These are phyloP conservation scores for Curvularia eragrostidis DNA, from an alignment of 2,329 filamentous ascomycete genomes.

Conservation along the genomic window DNA sequence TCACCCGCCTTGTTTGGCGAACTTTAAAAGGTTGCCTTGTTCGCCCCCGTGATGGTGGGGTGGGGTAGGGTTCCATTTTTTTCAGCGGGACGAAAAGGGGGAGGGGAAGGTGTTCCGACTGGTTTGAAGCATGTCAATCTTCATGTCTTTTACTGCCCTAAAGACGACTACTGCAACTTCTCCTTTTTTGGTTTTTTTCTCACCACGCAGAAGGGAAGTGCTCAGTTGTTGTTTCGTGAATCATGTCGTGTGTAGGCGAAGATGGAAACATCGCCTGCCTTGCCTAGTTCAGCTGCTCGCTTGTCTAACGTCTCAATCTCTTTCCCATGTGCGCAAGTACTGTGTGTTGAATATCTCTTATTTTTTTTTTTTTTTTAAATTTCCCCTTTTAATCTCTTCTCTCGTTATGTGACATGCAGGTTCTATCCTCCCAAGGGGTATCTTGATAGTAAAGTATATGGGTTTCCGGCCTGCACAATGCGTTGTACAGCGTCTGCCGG, in stretches of 20 bases:
- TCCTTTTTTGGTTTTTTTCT: background rate
- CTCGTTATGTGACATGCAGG: background rate
- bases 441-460: background rate
- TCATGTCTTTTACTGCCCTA: background rate
- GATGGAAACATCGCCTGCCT: background rate
- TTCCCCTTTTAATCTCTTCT: background rate
- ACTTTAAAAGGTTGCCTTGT: background rate
- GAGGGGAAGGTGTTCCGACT: background rate
- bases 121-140: background rate
- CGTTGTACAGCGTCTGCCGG: background rate
- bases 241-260: background rate
- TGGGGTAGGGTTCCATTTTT: background rate
- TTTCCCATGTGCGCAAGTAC: background rate
- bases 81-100: background rate
- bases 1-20: too few relatives aligned
- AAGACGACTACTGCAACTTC: background rate
- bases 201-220: background rate
- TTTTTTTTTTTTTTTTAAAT: background rate
- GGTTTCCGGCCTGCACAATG: background rate
- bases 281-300: background rate
- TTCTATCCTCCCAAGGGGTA: background rate
- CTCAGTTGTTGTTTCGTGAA: background rate
- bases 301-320: background rate
- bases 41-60: background rate
- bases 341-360: background rate